Evolutionary conservation across 2,329 filamentous ascomycete species (phyloP), one percentile per base, ranked within the genome.

Genomic region (Aspergillus puulaauensis): DNA sequence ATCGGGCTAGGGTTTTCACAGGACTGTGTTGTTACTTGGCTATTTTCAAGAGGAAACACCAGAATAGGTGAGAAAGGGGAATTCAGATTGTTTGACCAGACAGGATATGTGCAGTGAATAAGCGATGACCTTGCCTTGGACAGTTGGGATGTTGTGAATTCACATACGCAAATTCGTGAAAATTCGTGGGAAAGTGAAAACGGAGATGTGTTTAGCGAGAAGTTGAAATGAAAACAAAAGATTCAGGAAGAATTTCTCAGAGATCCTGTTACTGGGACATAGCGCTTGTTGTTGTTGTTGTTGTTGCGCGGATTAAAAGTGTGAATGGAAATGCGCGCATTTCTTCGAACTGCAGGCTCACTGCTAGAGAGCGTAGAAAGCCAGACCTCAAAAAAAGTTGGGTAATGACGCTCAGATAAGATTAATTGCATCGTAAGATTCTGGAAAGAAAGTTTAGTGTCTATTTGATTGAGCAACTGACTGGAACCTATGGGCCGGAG

Each of bases 241-340:
- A 15, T 33, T 4, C 2, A 31, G 19, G 27, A 47, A 35, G 39
- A 46, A 27, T 12, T 37, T 15, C 12, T 40, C 51, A 53, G 21
- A 46, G 31, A 9, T 8, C 12, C 43, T 53, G 33, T 45, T 46
- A 19, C 43, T 46, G 15, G 51, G 43, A 4, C 19, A 39, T 39
- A 33, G 15, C 6, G 21, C 11, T 41, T 39, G 21, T 46, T 27
- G 21, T 46, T 27, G 43, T 41, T 39, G 21, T 46, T 27, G 21
- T 46, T 27, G 43, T 24, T 53, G 51, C 51, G 41, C 51, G 35
- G 12, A 46, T 53, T 53, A 53, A 39, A 8, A 35, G 14, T 37
- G 41, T 27, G 17, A 23, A 24, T 39, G 12, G 23, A 33, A 53
- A 53, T 37, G 51, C 43, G 41, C 51, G 43, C 51, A 47, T 53